Evolutionary conservation across 2,329 filamentous ascomycete genomes (phyloP), one percentile per base, ranked within the genome.

Genomic region (Cadophora luteo-olivacea): DNA sequence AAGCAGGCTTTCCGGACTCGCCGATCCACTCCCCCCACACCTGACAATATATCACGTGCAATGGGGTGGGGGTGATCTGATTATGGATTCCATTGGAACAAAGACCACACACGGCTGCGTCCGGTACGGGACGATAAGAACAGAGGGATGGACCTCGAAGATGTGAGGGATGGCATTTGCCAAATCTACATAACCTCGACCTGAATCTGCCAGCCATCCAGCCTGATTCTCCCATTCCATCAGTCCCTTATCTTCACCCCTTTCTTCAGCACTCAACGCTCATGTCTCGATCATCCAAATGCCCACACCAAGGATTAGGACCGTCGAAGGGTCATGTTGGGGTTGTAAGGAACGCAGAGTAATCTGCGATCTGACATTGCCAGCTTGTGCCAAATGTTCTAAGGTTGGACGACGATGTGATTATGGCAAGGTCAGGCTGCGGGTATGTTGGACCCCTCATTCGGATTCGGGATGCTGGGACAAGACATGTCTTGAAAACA

Each of bases 261-360:
- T 22, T 54, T 58, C n/a, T 49, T 29, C 63, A 55, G 33, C 25
- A 45, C 12, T 54, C 32, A 36, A 61, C 64, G 64, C 67, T 60
- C 65, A 71, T 71, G 69, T 64, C 67, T 68, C 67, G 41, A 41
- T 58, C 58, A 64, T 63, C 60, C 61, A 69, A 61, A 74, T 74
- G 72, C 72, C 72, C 64, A 16, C 60, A 49, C 74, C 72, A 67
- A 70, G 74, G 62, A 71, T 75, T 36, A 73, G 76, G 41, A 75
- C 76, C 29, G 77, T 80, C 61, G 75, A 79, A 69, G 81, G 81
- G n/a, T 82, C 81, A 6, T 83, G 81, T 70, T 82, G 81, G 81
- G 77, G 79, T 25, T 83, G 81, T 74, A 82, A 82, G 70, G 81
- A 82, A 60, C 78, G 81, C 12, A 76, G 81, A 29, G 80, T 82